phyloP scores from a whole-genome alignment of 768 basidiomycete genomes.

The Rhodotorula kratochvilovae region DNA sequence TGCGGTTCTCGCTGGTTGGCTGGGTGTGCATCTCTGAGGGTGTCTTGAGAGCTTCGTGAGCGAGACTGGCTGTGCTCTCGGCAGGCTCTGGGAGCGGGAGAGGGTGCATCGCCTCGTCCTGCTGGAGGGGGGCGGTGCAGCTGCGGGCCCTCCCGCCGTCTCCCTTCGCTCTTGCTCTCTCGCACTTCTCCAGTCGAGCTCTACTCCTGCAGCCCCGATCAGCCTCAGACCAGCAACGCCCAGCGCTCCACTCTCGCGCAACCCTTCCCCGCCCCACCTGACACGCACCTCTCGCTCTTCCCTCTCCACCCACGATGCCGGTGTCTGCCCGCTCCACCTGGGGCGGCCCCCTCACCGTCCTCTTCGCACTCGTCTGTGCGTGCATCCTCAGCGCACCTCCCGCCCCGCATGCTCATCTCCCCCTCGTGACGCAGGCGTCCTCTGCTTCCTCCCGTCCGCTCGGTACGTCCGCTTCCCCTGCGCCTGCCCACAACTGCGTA shows the following conservation, averaged over 20 bases:
- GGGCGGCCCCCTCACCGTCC: background rate
- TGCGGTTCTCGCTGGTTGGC: too few relatives aligned
- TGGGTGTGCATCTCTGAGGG: too few relatives aligned
- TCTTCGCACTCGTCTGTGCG: slow-evolving; percentile 10
- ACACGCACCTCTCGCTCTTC: background rate
- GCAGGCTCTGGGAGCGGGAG: too few relatives aligned
- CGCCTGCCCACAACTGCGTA: too few relatives aligned
- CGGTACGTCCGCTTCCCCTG: background rate
- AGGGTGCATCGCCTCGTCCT: background rate
- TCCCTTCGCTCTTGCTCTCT: background rate
- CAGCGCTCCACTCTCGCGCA: background rate
- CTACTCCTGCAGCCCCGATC: background rate
- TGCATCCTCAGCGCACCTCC: too few relatives aligned
- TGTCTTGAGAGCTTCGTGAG: too few relatives aligned
- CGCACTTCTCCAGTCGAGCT: too few relatives aligned
- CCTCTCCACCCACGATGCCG: background rate
- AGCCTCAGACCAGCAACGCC: too few relatives aligned
- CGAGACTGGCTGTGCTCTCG: too few relatives aligned
- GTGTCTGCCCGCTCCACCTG: background rate
- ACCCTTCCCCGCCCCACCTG: background rate
- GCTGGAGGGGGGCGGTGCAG: too few relatives aligned
- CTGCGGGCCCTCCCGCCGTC: too few relatives aligned
- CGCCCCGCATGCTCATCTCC: background rate
- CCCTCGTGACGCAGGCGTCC: background rate
- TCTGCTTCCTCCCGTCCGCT: slow-evolving; percentile 15